These are phyloP conservation scores for Henckelia pumila DNA, from an alignment of 257 asterid species.

Conservation along the genomic window DNA sequence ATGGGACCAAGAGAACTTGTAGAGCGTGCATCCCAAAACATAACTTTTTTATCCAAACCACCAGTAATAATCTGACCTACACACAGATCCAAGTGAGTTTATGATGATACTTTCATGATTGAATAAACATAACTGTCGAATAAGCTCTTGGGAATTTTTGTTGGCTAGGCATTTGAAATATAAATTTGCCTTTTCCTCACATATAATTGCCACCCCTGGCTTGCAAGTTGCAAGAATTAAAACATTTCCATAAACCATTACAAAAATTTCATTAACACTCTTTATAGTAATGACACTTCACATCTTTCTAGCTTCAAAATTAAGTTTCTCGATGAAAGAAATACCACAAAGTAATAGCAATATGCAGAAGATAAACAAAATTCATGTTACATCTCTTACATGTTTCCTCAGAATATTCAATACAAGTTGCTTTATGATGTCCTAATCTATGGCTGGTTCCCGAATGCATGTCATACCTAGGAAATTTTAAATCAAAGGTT, in stretches of 20 bases:
- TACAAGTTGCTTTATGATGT: constrained; percentile 72
- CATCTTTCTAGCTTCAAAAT: not conserved
- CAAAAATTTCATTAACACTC: too few species aligned
- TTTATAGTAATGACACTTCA: not conserved
- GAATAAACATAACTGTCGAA: constrained; percentile 5
- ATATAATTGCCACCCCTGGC: constrained; percentile 9
- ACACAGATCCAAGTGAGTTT: constrained; percentile 9
- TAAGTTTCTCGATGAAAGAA: too few species aligned
- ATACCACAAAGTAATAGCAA: not conserved
- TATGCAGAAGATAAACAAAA: not conserved
- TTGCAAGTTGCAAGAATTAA: constrained; percentile 12
- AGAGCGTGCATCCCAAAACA: constrained; percentile 78
- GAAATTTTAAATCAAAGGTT: constrained; percentile 24
- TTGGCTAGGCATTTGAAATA: constrained; percentile 9
- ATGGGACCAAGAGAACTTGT: constrained; percentile 38
- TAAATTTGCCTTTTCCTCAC: not conserved
- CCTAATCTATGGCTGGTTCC: constrained; percentile 56
- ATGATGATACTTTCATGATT: constrained; percentile 1
- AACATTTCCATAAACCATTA: not conserved
- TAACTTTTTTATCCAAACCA: constrained; percentile 80
- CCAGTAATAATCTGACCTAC: constrained; percentile 65
- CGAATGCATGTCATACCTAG: constrained; percentile 70
- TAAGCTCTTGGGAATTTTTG: constrained; percentile 2
- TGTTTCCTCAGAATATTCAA: constrained; percentile 69
- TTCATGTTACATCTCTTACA: constrained; percentile 45